These are phyloP conservation scores for Sugiyamaella smithiae DNA, from an alignment of 805 yeast genomes.

Conservation along the genomic window DNA sequence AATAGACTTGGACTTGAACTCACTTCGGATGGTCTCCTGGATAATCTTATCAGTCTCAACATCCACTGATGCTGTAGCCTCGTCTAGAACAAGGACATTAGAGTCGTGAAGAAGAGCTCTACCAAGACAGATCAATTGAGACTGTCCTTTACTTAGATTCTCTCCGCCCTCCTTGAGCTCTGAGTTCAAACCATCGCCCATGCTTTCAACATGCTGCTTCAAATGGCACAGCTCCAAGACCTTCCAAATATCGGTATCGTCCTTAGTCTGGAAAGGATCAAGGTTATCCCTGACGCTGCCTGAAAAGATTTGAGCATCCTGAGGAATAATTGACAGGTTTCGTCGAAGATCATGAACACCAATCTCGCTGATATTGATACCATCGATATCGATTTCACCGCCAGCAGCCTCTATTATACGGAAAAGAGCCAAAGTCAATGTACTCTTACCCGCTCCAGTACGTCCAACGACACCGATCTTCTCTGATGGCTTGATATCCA, in stretches of 20 bases:
- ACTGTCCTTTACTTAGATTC: constrained; percentile 77
- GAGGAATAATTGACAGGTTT: constrained; percentile 61
- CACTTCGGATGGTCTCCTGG: constrained; percentile 68
- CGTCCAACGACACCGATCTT: constrained; percentile 82
- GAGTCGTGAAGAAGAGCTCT: constrained; percentile 70
- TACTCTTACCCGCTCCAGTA: constrained; percentile 89
- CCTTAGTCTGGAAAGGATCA: constrained; percentile 52
- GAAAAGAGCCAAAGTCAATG: constrained; percentile 73
- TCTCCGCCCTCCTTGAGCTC: constrained; percentile 67
- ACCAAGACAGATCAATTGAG: constrained; percentile 75
- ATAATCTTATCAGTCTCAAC: constrained; percentile 72
- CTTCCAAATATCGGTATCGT: constrained; percentile 57
- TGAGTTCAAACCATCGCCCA: constrained; percentile 49
- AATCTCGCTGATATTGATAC: constrained; percentile 47
- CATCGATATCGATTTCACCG: constrained; percentile 57
- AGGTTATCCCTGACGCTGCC: constrained; percentile 60
- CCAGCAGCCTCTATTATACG: constrained; percentile 51
- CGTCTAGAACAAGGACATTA: constrained; percentile 70
- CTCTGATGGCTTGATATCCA: constrained; percentile 68
- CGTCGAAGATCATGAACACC: constrained; percentile 58
- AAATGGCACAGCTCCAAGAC: constrained; percentile 54
- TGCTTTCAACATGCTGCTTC: constrained; percentile 46
- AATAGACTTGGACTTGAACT: constrained; percentile 67
- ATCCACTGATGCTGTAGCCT: constrained; percentile 79
- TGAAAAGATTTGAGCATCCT: constrained; percentile 64